Conservation (phyloP, 305 asterid species). For the Ilex paraguariensis region DNA sequence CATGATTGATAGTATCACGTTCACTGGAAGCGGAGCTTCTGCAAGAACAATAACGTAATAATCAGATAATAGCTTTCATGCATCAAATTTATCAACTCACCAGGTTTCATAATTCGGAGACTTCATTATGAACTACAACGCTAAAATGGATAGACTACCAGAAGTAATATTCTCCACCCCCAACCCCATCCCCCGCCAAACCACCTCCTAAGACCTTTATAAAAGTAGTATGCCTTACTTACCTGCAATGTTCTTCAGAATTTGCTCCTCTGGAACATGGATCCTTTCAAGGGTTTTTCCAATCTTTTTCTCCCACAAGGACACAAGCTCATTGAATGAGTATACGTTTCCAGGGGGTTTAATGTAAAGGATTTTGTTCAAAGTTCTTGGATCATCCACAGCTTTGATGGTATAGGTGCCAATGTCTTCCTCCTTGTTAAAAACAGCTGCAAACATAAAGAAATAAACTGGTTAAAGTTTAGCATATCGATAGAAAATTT, state of each 20-base stretch:
- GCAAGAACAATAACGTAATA: constrained; percentile 12
- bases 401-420: constrained; percentile 47
- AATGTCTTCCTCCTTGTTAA: constrained; percentile 47
- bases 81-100: too few species aligned
- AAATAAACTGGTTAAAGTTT: neutral
- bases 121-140: neutral
- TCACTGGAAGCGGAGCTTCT: constrained; percentile 36
- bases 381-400: constrained; percentile 51
- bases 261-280: constrained; percentile 41
- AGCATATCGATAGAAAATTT: neutral
- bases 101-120: too few species aligned
- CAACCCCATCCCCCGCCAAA: too few species aligned
- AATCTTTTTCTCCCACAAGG: constrained; percentile 47
- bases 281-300: constrained; percentile 39
- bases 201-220: neutral
- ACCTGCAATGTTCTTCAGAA: constrained; percentile 43
- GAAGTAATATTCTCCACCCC: too few species aligned
- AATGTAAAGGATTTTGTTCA: constrained; percentile 45
- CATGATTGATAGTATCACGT: constrained; percentile 24
- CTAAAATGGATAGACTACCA: too few species aligned
- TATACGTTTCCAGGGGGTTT: constrained; percentile 43
- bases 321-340: constrained; percentile 43
- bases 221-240: neutral
- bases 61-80: too few species aligned
- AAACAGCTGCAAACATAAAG: constrained; percentile 28